Conservation (phyloP, 2,329 filamentous ascomycete species). For the Fusarium sp. region DNA sequence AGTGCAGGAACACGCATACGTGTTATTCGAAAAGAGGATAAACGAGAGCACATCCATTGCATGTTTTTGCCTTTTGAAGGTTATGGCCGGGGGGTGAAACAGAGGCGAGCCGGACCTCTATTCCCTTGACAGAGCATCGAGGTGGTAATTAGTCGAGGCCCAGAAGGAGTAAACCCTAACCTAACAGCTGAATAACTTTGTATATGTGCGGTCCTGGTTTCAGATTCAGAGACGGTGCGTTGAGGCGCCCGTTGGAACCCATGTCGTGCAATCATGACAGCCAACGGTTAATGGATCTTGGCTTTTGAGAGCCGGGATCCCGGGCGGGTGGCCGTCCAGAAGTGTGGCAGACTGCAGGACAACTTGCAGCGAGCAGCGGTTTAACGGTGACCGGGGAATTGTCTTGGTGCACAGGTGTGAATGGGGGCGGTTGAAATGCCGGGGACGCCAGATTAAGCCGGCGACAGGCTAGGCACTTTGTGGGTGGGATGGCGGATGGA, state of each 20-base stretch:
- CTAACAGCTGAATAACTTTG: slow-evolving; percentile 20
- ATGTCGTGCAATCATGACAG: slow-evolving; percentile 32
- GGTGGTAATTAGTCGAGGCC: slow-evolving; percentile 30
- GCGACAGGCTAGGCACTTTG: slow-evolving; percentile 29
- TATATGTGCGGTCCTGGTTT: slow-evolving; percentile 22
- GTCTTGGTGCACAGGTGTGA: slow-evolving; percentile 15
- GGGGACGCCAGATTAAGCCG: slow-evolving; percentile 37
- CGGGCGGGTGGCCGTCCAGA: slow-evolving; percentile 26
- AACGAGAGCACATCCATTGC: slow-evolving; percentile 16
- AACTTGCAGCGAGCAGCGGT: slow-evolving; percentile 35
- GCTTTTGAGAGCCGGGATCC: slow-evolving; percentile 28
- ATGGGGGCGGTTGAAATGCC: slow-evolving; percentile 37
- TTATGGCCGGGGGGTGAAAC: slow-evolving; percentile 33
- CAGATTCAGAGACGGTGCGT: slow-evolving; percentile 35
- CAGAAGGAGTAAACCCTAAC: slow-evolving; percentile 29
- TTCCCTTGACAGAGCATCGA: slow-evolving; percentile 26
- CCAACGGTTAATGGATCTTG: slow-evolving; percentile 35
- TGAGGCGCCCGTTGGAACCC: slow-evolving; percentile 25
- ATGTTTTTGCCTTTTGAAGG: slow-evolving; percentile 10
- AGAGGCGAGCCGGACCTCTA: slow-evolving; percentile 31
- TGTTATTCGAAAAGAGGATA: slow-evolving; percentile 19
- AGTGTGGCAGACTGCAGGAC: slow-evolving; percentile 38
- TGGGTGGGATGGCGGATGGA: slow-evolving; percentile 16
- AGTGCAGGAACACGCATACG: slow-evolving; percentile 16
- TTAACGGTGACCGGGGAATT: slow-evolving; percentile 32